Conservation (phyloP, 345 rosid genomes). For the Mangifera indica region DNA sequence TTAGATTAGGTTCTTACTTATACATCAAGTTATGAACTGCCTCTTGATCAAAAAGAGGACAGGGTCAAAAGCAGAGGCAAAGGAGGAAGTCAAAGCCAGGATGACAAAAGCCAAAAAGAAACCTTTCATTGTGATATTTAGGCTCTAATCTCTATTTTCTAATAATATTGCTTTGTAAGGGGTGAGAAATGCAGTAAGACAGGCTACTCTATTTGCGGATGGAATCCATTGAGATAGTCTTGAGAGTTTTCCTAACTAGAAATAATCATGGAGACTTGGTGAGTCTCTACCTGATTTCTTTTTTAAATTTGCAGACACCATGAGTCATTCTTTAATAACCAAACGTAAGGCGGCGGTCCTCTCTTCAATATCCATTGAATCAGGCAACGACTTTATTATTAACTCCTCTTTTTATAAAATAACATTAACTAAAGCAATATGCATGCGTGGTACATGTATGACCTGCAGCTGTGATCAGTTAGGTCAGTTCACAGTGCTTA, state of each 20-base stretch:
- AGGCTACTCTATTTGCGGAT: slow-evolving; percentile 10
- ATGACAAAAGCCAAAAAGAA: slow-evolving; percentile 5
- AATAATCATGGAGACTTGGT: not conserved
- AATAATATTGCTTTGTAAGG: not conserved
- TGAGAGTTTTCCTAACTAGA: not conserved
- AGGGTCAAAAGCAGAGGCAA: not conserved
- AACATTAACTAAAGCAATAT: no score
- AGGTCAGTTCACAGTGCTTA: no score
- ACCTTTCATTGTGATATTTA: slow-evolving; percentile 15
- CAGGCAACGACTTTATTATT: no score
- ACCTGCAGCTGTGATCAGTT: no score
- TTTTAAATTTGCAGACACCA: not conserved
- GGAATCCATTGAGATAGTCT: not conserved
- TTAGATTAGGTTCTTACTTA: no score
- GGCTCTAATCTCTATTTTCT: not conserved
- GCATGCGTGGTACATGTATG: no score
- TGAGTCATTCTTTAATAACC: no score
- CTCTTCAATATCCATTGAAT: no score
- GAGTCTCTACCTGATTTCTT: not conserved
- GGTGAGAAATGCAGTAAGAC: not conserved
- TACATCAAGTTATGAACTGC: no score
- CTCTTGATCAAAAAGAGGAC: no score
- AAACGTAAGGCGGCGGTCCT: no score
- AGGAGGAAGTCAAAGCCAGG: slow-evolving; percentile 16
- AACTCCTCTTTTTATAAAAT: no score